Conservation (phyloP, 1,284 basidiomycete species). For the Cryptococcus wingfieldii region DNA sequence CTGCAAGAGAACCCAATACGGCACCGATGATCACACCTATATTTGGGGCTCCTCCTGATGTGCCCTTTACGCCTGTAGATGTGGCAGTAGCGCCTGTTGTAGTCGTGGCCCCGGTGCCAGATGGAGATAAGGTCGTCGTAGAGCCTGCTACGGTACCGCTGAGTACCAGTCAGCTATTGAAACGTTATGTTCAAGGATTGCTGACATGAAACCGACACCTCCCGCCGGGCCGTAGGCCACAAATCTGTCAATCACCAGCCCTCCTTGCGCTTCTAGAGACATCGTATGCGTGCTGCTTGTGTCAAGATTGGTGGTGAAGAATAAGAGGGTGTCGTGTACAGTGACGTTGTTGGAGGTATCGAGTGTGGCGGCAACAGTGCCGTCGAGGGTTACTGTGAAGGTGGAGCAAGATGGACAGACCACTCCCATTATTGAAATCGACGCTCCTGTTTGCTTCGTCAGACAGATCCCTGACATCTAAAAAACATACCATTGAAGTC, state of each 20-base stretch:
- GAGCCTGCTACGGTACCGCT: neutral
- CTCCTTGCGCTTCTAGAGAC: conserved; percentile 15
- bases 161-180: neutral
- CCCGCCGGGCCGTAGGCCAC: conserved; percentile 25
- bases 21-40: conserved; percentile 30
- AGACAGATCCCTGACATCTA: neutral
- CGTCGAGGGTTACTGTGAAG: conserved; percentile 15
- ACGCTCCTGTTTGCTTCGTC: conserved; percentile 16
- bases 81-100: neutral
- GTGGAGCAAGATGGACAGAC: conserved; percentile 16
- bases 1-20: conserved; percentile 27
- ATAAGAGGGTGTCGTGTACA: conserved; percentile 23
- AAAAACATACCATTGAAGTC: conserved; percentile 24
- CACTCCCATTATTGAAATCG: conserved; percentile 22
- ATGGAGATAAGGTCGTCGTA: neutral
- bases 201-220: conserved; percentile 24
- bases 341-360: conserved; percentile 15
- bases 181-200: neutral
- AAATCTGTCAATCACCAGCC: conserved; percentile 23
- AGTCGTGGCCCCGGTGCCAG: neutral
- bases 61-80: neutral
- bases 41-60: conserved; percentile 11
- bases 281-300: conserved; percentile 19
- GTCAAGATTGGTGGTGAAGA: conserved; percentile 27
- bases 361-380: conserved; percentile 18